Conservation (phyloP, 345 rosid species). For the Fremontodendron californicum region DNA sequence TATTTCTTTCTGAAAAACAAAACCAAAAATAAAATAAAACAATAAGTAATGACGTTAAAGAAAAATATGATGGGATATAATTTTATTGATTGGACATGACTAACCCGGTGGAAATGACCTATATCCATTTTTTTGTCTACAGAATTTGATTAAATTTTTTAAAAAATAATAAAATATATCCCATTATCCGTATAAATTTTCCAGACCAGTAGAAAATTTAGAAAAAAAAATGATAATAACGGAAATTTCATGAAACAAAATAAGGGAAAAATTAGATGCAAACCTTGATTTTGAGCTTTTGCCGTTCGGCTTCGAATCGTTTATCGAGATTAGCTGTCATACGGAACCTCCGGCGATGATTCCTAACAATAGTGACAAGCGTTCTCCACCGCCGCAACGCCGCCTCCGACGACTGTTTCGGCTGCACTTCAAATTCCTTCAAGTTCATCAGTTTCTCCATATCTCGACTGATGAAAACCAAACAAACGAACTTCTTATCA, state of each 20-base stretch:
- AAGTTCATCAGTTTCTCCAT: slow-evolving; percentile 54
- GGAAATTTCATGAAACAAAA: neutral
- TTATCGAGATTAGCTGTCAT: slow-evolving; percentile 61
- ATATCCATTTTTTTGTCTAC: no score
- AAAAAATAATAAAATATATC: no score
- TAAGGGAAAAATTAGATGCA: neutral
- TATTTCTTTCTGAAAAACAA: no score
- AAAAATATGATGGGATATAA: no score
- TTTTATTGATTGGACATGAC: no score
- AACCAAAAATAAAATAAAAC: no score
- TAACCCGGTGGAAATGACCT: no score
- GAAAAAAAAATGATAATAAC: no score
- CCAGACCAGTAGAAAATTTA: neutral
- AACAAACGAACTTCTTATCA: neutral
- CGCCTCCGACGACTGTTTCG: slow-evolving; percentile 61
- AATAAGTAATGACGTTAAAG: no score
- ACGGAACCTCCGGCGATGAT: slow-evolving; percentile 82
- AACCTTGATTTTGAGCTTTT: slow-evolving; percentile 66
- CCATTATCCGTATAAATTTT: no score
- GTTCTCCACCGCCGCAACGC: slow-evolving; percentile 68
- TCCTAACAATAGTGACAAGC: slow-evolving; percentile 61
- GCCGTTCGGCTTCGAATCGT: slow-evolving; percentile 46
- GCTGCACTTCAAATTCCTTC: slow-evolving; percentile 54
- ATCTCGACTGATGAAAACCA: neutral
- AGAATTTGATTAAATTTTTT: no score